Evolutionary conservation across 1,139 yeast species (phyloP).

Genomic region (Nakaseomyces uthaithaninus): DNA sequence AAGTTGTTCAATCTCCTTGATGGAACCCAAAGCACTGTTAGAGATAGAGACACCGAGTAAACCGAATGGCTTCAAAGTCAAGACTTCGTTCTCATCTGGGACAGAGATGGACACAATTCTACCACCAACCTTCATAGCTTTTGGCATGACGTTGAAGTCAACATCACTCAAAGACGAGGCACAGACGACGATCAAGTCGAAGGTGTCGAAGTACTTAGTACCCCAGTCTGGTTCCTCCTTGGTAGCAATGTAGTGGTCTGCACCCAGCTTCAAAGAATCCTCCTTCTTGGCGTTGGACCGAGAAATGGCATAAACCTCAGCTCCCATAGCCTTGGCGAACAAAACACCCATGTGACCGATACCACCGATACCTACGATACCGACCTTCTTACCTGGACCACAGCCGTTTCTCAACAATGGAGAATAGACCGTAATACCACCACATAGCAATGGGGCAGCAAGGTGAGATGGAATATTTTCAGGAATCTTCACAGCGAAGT

Average conservation of each 20-base stretch:
- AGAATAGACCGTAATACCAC: constrained; percentile 45
- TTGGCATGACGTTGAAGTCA: constrained; percentile 33
- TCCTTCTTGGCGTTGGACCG: constrained; percentile 41
- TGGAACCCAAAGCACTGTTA: constrained; percentile 43
- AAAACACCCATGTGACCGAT: constrained; percentile 52
- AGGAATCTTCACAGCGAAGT: constrained; percentile 42
- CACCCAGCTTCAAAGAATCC: constrained; percentile 46
- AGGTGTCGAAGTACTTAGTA: constrained; percentile 27
- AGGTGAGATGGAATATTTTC: constrained; percentile 35
- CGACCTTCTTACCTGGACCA: constrained; percentile 42
- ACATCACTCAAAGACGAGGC: constrained; percentile 41
- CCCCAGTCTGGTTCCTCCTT: constrained; percentile 37
- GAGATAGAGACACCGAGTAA: constrained; percentile 42
- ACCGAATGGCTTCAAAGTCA: constrained; percentile 37
- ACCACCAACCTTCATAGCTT: constrained; percentile 37
- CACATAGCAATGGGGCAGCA: constrained; percentile 47
- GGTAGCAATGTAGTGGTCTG: constrained; percentile 45
- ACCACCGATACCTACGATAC: constrained; percentile 54
- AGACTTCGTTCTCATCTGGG: constrained; percentile 37
- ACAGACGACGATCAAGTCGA: constrained; percentile 43
- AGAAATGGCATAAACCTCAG: constrained; percentile 49
- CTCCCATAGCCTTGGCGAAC: constrained; percentile 50
- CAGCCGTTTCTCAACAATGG: constrained; percentile 40
- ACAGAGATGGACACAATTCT: constrained; percentile 48
- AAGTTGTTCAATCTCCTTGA: constrained; percentile 47